Percentiles rank a stretch among this genome's conserved stretches.
These are phyloP conservation scores for Seminavis robusta DNA, from an alignment of 108 stramenopile genomes.

Conservation along the genomic window DNA sequence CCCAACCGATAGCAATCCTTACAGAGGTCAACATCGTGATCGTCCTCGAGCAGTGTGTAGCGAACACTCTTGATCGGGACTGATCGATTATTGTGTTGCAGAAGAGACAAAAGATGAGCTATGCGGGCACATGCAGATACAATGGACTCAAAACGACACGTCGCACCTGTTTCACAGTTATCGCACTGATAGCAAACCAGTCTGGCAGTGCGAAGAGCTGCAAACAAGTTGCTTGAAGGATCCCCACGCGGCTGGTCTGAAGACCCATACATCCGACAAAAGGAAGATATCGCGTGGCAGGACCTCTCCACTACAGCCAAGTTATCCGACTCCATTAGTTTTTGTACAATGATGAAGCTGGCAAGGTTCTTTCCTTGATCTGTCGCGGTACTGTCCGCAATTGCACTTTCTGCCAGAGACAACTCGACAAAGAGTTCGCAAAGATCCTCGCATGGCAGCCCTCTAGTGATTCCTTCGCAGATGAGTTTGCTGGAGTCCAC, in stretches of 20 bases:
- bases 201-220: constrained; percentile 10
- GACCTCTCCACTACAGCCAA: constrained; percentile 5
- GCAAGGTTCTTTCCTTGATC: constrained; percentile 13
- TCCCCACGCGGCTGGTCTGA: background rate
- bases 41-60: constrained; percentile 54
- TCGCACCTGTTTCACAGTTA: constrained; percentile 54
- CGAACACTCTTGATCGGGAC: constrained; percentile 59
- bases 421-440: constrained; percentile 20
- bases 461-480: constrained; percentile 1
- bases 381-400: constrained; percentile 11
- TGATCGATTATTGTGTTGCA: too few relatives aligned
- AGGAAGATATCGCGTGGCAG: constrained; percentile 32
- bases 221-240: constrained; percentile 19
- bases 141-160: too few relatives aligned
- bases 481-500: constrained; percentile 19
- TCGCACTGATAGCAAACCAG: constrained; percentile 65
- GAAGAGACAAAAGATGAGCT: too few relatives aligned
- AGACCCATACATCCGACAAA: constrained; percentile 13
- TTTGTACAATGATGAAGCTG: constrained; percentile 15
- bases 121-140: too few relatives aligned
- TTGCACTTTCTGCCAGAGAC: constrained; percentile 30
- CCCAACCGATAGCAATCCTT: constrained; percentile 53
- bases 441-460: constrained; percentile 11
- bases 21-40: constrained; percentile 62
- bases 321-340: constrained; percentile 16